Evolutionary conservation across 805 yeast species (phyloP).

Genomic region (Diddensiella transvaalensis): DNA sequence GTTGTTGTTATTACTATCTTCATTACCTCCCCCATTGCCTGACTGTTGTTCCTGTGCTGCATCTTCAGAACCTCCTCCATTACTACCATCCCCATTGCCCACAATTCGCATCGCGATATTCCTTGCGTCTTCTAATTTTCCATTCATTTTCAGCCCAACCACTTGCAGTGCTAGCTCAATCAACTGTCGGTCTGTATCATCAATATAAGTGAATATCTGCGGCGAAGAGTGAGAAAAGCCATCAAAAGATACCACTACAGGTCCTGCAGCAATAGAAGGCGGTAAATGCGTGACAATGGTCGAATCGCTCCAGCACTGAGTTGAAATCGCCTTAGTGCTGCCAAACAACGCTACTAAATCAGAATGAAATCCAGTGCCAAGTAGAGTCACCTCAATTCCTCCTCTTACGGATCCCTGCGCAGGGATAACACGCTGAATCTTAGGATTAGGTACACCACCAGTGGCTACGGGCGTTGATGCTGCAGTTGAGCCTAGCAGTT

Average conservation of each 20-base stretch:
- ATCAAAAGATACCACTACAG: conserved; percentile 82
- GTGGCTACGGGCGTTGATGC: no score
- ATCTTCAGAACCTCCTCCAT: not conserved
- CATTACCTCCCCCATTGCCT: conserved; percentile 7
- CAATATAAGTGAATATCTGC: conserved; percentile 83
- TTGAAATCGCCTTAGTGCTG: conserved; percentile 46
- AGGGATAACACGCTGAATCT: conserved; percentile 85
- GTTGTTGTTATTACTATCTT: conserved; percentile 20
- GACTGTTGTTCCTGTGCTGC: no score
- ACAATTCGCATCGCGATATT: conserved; percentile 90
- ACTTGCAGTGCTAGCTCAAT: conserved; percentile 94
- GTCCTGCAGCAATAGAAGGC: conserved; percentile 86
- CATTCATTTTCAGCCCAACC: conserved; percentile 95
- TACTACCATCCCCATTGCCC: conserved; percentile 42
- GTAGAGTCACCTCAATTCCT: conserved; percentile 88
- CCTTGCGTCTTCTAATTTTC: conserved; percentile 89
- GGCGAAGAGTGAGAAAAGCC: conserved; percentile 42
- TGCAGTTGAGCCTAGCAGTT: not conserved
- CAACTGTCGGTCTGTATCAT: conserved; percentile 92
- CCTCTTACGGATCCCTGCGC: conserved; percentile 95
- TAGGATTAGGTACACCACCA: conserved; percentile 38
- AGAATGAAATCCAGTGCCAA: conserved; percentile 82
- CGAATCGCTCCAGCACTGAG: conserved; percentile 95
- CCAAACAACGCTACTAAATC: conserved; percentile 88
- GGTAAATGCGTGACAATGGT: conserved; percentile 94